Conservation (phyloP, 2,329 filamentous ascomycete species). For the Phaeophleospora eucalypticola region DNA sequence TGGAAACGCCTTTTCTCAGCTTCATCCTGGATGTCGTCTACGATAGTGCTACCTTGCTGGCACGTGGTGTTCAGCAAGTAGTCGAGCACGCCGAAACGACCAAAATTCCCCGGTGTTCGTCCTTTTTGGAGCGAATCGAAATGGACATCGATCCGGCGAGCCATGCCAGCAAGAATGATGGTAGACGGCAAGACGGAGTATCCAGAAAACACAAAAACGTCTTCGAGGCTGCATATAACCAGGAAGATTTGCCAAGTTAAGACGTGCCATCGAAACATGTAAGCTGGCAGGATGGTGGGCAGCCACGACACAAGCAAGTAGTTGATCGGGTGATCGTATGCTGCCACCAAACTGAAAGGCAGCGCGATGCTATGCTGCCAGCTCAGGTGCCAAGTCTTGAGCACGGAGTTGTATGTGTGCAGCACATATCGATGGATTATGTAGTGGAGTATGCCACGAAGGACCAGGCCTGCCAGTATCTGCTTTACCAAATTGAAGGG, state of each 20-base stretch:
- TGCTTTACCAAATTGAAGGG: slow-evolving; percentile 59
- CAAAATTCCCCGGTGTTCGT: slow-evolving; percentile 34
- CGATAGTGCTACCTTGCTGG: slow-evolving; percentile 46
- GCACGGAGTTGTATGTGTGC: slow-evolving; percentile 46
- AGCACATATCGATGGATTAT: slow-evolving; percentile 66
- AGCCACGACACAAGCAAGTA: slow-evolving; percentile 61
- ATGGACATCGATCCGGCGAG: slow-evolving; percentile 55
- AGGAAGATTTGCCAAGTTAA: slow-evolving; percentile 67
- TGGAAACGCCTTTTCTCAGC: slow-evolving; percentile 53
- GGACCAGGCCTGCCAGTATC: slow-evolving; percentile 48
- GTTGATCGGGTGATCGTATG: slow-evolving; percentile 65
- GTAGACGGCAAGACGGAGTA: slow-evolving; percentile 59
- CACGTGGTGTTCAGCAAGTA: slow-evolving; percentile 55
- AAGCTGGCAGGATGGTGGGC: slow-evolving; percentile 62
- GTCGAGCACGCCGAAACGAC: slow-evolving; percentile 56
- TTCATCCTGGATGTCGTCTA: slow-evolving; percentile 53
- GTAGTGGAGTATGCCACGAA: slow-evolving; percentile 66
- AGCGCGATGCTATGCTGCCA: slow-evolving; percentile 58
- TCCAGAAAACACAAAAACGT: slow-evolving; percentile 63
- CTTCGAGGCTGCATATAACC: slow-evolving; percentile 59
- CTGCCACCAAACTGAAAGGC: slow-evolving; percentile 60
- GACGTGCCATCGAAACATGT: slow-evolving; percentile 64
- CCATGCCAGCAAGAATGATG: slow-evolving; percentile 57
- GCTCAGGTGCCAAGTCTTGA: slow-evolving; percentile 41
- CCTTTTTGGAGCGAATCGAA: slow-evolving; percentile 40